These are phyloP conservation scores for Scedosporium minutisporum DNA, from an alignment of 2,329 filamentous ascomycete genomes.

Conservation along the genomic window DNA sequence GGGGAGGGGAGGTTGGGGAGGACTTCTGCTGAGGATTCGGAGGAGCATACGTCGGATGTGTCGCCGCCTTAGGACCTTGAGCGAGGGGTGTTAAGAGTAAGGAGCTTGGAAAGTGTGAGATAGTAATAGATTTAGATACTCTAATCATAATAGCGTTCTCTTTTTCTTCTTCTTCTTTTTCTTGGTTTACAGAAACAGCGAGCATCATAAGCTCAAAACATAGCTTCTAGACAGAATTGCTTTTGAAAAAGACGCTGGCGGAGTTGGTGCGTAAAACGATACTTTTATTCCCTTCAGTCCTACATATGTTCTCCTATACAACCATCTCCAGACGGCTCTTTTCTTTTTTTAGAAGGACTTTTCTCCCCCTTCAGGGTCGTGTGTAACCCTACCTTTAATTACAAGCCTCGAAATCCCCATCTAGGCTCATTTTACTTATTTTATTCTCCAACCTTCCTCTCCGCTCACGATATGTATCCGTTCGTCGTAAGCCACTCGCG, in stretches of 20 bases:
- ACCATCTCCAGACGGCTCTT: too few relatives aligned
- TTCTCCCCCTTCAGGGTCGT: too few relatives aligned
- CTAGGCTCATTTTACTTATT: too few relatives aligned
- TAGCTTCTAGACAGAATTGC: too few relatives aligned
- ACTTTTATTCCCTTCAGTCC: conserved; percentile 3
- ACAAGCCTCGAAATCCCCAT: too few relatives aligned
- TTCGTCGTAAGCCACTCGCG: conserved; percentile 66
- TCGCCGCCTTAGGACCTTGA: conserved; percentile 4
- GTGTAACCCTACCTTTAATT: too few relatives aligned
- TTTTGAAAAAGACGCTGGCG: not conserved
- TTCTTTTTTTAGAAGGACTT: too few relatives aligned
- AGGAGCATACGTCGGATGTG: not conserved
- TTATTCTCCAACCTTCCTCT: too few relatives aligned
- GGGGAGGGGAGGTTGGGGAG: not conserved
- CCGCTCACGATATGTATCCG: conserved; percentile 27
- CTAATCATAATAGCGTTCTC: not conserved
- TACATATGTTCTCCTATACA: too few relatives aligned
- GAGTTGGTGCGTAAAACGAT: not conserved
- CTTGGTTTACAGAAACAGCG: not conserved
- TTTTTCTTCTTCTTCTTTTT: not conserved
- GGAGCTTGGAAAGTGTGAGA: too few relatives aligned
- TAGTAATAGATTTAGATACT: conserved; percentile 1
- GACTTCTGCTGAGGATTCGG: not conserved
- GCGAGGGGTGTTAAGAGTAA: not conserved
- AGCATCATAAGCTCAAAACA: too few relatives aligned